Percentiles rank a stretch among this genome's conserved stretches.
Evolutionary conservation across 176 grass and related monocot genomes (phyloP).

Genomic region (Chloris gayana): DNA sequence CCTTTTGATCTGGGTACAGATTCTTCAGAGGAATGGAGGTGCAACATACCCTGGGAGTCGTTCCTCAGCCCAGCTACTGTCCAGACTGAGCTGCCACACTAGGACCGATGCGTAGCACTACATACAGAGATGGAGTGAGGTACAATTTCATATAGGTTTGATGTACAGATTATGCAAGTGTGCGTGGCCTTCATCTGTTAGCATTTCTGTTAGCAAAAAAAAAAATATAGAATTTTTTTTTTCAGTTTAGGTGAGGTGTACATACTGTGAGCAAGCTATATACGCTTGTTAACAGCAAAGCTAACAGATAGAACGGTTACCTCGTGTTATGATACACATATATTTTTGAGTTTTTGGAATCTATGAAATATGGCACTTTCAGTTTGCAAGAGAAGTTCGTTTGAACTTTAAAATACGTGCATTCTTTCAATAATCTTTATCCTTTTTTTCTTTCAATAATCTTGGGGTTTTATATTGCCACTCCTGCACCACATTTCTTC

Average conservation of each 20-base stretch:
- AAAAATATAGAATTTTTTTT: constrained; percentile 41
- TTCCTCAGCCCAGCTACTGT: constrained; percentile 58
- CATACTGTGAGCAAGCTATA: constrained; percentile 22
- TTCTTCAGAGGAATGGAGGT: constrained; percentile 80
- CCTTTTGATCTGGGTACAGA: constrained; percentile 61
- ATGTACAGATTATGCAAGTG: constrained; percentile 27
- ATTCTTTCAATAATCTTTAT: neutral
- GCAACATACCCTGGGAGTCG: constrained; percentile 73
- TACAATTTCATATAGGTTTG: constrained; percentile 24
- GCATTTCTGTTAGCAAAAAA: constrained; percentile 68
- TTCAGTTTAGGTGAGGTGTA: constrained; percentile 48
- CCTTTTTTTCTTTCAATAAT: neutral
- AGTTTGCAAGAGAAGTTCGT: neutral
- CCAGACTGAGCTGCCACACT: constrained; percentile 50
- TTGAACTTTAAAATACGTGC: too few species aligned
- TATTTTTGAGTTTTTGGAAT: neutral
- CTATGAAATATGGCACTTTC: constrained; percentile 2
- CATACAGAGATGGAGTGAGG: neutral
- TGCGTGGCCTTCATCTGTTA: constrained; percentile 64
- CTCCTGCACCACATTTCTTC: neutral
- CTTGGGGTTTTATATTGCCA: neutral
- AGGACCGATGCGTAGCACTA: constrained; percentile 18
- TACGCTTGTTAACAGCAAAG: constrained; percentile 66
- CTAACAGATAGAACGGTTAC: constrained; percentile 58
- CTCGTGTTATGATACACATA: constrained; percentile 30